Evolutionary conservation across 176 grass and related monocot genomes (phyloP).

Genomic region (Saccharum spontaneum): DNA sequence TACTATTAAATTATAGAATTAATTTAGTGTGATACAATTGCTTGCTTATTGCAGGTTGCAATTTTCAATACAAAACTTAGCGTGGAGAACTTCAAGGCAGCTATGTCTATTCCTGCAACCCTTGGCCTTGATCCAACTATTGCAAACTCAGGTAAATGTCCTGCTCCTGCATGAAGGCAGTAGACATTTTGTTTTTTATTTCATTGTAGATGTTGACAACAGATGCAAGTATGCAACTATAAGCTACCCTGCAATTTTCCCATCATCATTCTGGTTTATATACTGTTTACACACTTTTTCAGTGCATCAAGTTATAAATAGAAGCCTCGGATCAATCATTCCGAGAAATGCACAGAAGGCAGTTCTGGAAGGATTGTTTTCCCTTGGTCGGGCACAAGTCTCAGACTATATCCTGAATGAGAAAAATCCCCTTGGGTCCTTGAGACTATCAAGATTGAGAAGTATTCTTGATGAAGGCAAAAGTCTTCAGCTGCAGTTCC

Average conservation of each 20-base stretch:
- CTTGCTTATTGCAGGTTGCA: slow-evolving; percentile 74
- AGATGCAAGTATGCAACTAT: neutral
- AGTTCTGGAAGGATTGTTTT: slow-evolving; percentile 82
- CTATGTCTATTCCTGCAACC: slow-evolving; percentile 85
- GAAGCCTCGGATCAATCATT: slow-evolving; percentile 64
- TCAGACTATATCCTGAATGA: slow-evolving; percentile 91
- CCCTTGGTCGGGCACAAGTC: slow-evolving; percentile 70
- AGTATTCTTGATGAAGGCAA: slow-evolving; percentile 91
- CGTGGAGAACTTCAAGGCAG: slow-evolving; percentile 88
- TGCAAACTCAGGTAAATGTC: slow-evolving; percentile 81
- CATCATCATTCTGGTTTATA: neutral
- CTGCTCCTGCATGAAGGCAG: neutral
- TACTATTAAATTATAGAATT: neutral
- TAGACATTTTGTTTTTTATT: slow-evolving; percentile 16
- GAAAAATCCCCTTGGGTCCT: slow-evolving; percentile 73
- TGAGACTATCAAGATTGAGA: slow-evolving; percentile 67
- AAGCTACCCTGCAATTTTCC: neutral
- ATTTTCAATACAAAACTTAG: slow-evolving; percentile 87
- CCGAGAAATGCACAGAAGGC: slow-evolving; percentile 67
- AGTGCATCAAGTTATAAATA: slow-evolving; percentile 86
- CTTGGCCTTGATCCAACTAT: slow-evolving; percentile 90
- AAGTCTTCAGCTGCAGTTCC: slow-evolving; percentile 95
- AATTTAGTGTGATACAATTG: slow-evolving; percentile 13
- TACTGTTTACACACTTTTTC: slow-evolving; percentile 32
- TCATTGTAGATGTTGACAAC: neutral